These are phyloP conservation scores for Coprinopsis sp. DNA, from an alignment of 768 basidiomycete species.

Conservation along the genomic window DNA sequence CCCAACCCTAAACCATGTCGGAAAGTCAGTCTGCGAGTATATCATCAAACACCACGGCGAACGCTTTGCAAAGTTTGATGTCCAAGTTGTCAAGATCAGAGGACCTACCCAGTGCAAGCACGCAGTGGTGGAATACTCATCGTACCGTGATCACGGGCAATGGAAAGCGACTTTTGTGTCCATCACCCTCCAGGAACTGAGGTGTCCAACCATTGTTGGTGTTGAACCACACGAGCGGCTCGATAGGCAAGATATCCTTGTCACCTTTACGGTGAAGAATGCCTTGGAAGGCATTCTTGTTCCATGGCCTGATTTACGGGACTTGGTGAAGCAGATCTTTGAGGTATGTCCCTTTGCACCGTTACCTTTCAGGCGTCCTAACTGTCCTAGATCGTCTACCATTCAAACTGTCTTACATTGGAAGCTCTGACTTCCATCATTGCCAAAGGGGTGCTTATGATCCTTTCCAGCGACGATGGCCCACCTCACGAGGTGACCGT, in stretches of 20 bases:
- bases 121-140: conserved; percentile 36
- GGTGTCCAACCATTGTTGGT: conserved; percentile 57
- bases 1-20: conserved; percentile 42
- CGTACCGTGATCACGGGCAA: conserved; percentile 10
- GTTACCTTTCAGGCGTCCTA: neutral
- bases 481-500: conserved; percentile 42
- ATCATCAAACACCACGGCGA: conserved; percentile 35
- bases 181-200: conserved; percentile 35
- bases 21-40: conserved; percentile 33
- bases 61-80: conserved; percentile 14
- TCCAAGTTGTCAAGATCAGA: conserved; percentile 46
- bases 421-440: conserved; percentile 64
- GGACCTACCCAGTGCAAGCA: conserved; percentile 48
- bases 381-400: conserved; percentile 4
- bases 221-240: conserved; percentile 61
- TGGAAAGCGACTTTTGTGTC: conserved; percentile 19
- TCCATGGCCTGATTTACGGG: conserved; percentile 36
- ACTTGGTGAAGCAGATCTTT: conserved; percentile 32
- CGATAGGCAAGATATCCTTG: conserved; percentile 55
- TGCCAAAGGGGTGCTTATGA: conserved; percentile 41
- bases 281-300: conserved; percentile 14
- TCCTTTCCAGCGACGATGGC: conserved; percentile 13
- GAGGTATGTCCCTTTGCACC: conserved; percentile 21
- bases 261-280: conserved; percentile 35
- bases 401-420: conserved; percentile 59